A percentile compares a stretch with the other conserved stretches of the same genome.
Evolutionary conservation across 768 basidiomycete species (phyloP).

Genomic region (Boletus rubescentipes): DNA sequence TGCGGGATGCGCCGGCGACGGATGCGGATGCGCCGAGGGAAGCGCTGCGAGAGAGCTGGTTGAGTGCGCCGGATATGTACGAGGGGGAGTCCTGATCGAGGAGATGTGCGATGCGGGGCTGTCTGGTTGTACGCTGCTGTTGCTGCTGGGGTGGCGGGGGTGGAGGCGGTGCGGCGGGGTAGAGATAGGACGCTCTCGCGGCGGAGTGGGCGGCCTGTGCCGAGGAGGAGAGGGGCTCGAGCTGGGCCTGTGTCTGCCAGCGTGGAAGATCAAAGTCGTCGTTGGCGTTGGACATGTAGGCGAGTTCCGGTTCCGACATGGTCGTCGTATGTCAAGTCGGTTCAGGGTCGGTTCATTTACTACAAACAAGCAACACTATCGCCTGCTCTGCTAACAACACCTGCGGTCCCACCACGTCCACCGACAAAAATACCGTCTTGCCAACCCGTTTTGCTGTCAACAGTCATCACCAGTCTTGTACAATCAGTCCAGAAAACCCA

Average conservation of each 20-base stretch:
- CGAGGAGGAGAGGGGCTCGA: slow-evolving; percentile 53
- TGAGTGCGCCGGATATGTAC: slow-evolving; percentile 51
- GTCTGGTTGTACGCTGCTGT: slow-evolving; percentile 47
- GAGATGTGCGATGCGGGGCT: slow-evolving; percentile 64
- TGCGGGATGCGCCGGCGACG: slow-evolving; percentile 42
- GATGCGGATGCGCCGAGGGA: slow-evolving; percentile 55
- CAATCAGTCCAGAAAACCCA: slow-evolving; percentile 36
- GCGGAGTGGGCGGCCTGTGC: slow-evolving; percentile 56
- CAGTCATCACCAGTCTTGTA: not conserved
- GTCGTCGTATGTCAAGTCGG: slow-evolving; percentile 17
- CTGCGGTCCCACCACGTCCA: slow-evolving; percentile 56
- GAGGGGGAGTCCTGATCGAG: slow-evolving; percentile 63
- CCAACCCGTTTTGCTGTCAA: slow-evolving; percentile 58
- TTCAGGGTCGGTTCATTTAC: slow-evolving; percentile 31
- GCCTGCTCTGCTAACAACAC: slow-evolving; percentile 58
- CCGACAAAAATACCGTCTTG: slow-evolving; percentile 70
- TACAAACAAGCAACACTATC: too few relatives aligned
- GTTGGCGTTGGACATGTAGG: slow-evolving; percentile 74
- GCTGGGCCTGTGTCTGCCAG: slow-evolving; percentile 48
- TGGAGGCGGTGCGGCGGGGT: slow-evolving; percentile 43
- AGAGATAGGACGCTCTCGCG: slow-evolving; percentile 53
- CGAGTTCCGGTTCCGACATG: slow-evolving; percentile 75
- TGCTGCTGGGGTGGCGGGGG: slow-evolving; percentile 49
- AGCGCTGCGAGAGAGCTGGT: slow-evolving; percentile 62
- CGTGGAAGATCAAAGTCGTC: slow-evolving; percentile 75